These are phyloP conservation scores for Cladosporium austrohemisphaericum DNA, from an alignment of 2,329 filamentous ascomycete species.

Conservation along the genomic window DNA sequence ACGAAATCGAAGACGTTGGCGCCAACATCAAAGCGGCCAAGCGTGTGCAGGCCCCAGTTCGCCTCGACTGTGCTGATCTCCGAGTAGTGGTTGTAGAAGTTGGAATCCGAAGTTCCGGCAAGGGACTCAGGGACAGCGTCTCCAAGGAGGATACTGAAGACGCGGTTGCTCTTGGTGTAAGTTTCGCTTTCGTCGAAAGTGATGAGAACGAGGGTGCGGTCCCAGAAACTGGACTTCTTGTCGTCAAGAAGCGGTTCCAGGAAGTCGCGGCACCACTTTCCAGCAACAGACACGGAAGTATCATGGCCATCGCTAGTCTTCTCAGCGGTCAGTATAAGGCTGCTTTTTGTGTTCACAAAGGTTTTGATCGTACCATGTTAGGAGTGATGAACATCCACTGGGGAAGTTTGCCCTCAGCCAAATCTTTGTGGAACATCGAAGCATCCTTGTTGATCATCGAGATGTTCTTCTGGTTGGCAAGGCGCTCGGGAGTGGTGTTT, in stretches of 20 bases:
- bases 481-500: slow-evolving; percentile 55
- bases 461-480: slow-evolving; percentile 71
- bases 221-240: slow-evolving; percentile 59
- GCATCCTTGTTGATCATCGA: slow-evolving; percentile 63
- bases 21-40: slow-evolving; percentile 46
- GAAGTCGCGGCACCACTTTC: slow-evolving; percentile 64
- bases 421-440: slow-evolving; percentile 61
- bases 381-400: slow-evolving; percentile 70
- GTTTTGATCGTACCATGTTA: slow-evolving; percentile 52
- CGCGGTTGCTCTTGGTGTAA: slow-evolving; percentile 63
- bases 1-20: slow-evolving; percentile 44
- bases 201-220: slow-evolving; percentile 69
- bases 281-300: slow-evolving; percentile 64
- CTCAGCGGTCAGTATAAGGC: background rate
- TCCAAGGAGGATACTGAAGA: slow-evolving; percentile 69
- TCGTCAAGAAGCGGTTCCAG: slow-evolving; percentile 67
- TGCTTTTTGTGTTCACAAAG: background rate
- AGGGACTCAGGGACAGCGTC: slow-evolving; percentile 65
- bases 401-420: slow-evolving; percentile 60
- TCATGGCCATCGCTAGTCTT: slow-evolving; percentile 67
- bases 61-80: slow-evolving; percentile 44
- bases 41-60: slow-evolving; percentile 44
- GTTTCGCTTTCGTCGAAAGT: slow-evolving; percentile 77
- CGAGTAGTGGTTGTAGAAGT: slow-evolving; percentile 52
- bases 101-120: slow-evolving; percentile 63